Base-by-base conservation (phyloP, 2,329 filamentous ascomycete species). In the Microdochium paspali region DNA sequence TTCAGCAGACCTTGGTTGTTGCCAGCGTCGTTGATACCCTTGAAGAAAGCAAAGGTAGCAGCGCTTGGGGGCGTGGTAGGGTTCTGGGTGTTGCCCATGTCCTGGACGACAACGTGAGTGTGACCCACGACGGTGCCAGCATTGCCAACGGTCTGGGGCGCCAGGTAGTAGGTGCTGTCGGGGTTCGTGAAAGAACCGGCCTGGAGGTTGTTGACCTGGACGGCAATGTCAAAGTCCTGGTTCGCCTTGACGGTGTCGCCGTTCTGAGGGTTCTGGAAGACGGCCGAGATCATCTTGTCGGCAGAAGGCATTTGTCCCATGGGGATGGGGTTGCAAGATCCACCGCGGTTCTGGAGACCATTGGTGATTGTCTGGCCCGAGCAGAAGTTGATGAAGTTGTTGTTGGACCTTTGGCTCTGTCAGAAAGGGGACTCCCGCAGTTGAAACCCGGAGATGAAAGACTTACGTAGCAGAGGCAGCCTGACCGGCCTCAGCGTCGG, bases 371-470 rank as follows among this genome's bases (percentile, higher is more conserved):
- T 73, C 59, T 73, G 55, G 43, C 73, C 76, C 4, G 61, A 50
- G 58, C 78, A 82, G 61, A 80, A 79, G 70, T 81, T 82, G 72
- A 82, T 79, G 60, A 81, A 82, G 66, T 82, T 82, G 66, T 68
- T 66, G 18, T 65, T 51, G 54, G 82, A 77, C 52, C 77, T 81
- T 47, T n/a, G 18, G 18, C 15, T 20, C 10, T 20, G 12, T 40
- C 23, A 40, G 35, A 15, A 12, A 18, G 13, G 6, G 15, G 35
- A 7, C 18, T 20, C 15, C 18, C 12, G 3, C 12, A n/a, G 12
- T 12, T 7, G 6, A 40, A 21, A 5, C 10, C 5, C 12, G 10
- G 15, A 40, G 4, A 20, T 20, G 23, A 21, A 24, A 25, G 21
- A 59, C 77, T 61, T 58, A 79, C 71, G 73, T 79, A 13, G 57